These are phyloP conservation scores for Eimeria praecox DNA, from an alignment of 169 alveolate genomes.

Conservation along the genomic window DNA sequence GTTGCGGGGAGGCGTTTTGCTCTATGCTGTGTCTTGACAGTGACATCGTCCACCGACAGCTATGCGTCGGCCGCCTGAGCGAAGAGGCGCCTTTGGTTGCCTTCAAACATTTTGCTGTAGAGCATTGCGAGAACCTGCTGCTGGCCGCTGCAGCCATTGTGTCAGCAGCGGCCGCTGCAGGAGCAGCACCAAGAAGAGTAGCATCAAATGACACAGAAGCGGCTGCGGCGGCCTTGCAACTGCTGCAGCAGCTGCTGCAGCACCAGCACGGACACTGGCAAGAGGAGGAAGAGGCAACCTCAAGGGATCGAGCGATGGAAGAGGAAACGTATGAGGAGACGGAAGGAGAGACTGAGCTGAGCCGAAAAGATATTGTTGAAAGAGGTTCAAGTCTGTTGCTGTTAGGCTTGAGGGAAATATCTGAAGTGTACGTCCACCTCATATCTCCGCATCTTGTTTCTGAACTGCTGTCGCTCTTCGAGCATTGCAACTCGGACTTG, in stretches of 20 bases:
- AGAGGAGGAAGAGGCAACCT: background rate
- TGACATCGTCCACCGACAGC: constrained; percentile 33
- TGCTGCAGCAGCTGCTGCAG: constrained; percentile 53
- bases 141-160: constrained; percentile 66
- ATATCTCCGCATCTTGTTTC: constrained; percentile 32
- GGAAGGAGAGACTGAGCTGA: constrained; percentile 9
- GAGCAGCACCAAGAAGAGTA: background rate
- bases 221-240: constrained; percentile 34
- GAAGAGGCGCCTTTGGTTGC: constrained; percentile 41
- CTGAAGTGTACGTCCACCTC: constrained; percentile 26
- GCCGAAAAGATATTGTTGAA: background rate
- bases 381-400: constrained; percentile 38
- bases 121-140: constrained; percentile 59
- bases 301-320: background rate
- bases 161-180: constrained; percentile 58
- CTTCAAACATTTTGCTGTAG: constrained; percentile 47
- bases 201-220: background rate
- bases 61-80: constrained; percentile 46
- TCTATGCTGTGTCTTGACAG: constrained; percentile 8
- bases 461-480: constrained; percentile 40
- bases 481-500: constrained; percentile 50
- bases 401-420: constrained; percentile 27
- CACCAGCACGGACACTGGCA: constrained; percentile 56
- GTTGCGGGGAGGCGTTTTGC: constrained; percentile 67
- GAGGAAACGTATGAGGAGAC: constrained; percentile 39